Evolutionary conservation across 176 grass and related monocot genomes (phyloP).

Genomic region (Eragrostis nindensis): DNA sequence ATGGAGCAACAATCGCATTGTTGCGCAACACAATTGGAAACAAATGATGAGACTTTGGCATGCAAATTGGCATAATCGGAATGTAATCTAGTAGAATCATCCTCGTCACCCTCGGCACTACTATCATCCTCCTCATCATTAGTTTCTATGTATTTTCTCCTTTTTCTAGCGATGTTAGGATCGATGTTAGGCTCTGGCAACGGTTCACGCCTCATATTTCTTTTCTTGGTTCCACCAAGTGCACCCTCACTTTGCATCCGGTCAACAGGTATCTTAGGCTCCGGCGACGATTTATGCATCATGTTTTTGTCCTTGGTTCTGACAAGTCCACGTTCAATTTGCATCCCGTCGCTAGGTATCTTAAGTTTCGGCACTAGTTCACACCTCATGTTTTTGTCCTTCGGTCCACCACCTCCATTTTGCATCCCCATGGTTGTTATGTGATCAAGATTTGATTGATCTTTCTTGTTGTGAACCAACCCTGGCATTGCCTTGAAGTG

Average conservation of each 20-base stretch:
- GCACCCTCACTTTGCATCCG: no score
- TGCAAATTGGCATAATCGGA: no score
- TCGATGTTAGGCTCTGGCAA: neutral
- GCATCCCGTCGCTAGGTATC: no score
- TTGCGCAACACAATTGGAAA: neutral
- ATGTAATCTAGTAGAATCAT: neutral
- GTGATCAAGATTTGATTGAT: neutral
- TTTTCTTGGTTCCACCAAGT: no score
- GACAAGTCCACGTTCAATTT: no score
- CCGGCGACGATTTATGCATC: neutral
- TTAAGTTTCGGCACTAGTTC: neutral
- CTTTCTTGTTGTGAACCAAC: neutral
- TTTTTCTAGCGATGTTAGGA: neutral
- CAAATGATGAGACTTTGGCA: neutral
- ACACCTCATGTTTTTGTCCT: no score
- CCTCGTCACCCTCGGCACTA: neutral
- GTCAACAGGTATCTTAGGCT: neutral
- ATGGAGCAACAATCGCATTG: neutral
- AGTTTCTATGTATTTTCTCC: neutral
- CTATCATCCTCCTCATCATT: neutral
- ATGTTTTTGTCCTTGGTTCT: no score
- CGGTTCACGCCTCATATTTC: neutral
- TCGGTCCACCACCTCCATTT: no score
- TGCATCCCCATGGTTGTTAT: neutral
- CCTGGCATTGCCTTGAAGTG: constrained; percentile 1